phyloP scores from a whole-genome alignment of 805 yeast species.

The Candida chauliodis region DNA sequence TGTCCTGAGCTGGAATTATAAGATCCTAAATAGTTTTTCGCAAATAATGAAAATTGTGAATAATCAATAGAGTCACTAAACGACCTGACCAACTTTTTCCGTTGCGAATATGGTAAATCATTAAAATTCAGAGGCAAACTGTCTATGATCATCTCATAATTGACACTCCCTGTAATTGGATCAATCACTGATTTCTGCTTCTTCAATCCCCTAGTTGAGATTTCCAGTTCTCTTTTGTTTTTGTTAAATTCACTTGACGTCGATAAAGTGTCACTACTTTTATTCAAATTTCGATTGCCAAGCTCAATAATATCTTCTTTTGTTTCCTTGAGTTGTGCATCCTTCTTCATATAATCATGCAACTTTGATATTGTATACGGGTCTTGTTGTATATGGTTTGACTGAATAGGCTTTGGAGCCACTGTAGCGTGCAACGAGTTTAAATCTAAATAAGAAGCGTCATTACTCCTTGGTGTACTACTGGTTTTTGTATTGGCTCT shows the following conservation, averaged over 20 bases:
- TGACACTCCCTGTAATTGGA: constrained; percentile 26
- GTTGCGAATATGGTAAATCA: constrained; percentile 57
- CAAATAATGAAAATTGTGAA: constrained; percentile 40
- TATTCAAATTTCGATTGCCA: constrained; percentile 1
- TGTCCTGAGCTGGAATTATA: constrained; percentile 21
- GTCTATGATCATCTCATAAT: constrained; percentile 39
- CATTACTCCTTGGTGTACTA: constrained; percentile 29
- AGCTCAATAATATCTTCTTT: constrained; percentile 6
- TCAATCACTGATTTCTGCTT: constrained; percentile 19
- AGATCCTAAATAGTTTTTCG: constrained; percentile 28
- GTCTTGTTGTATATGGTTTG: constrained; percentile 7
- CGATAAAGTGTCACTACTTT: constrained; percentile 9
- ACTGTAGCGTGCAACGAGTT: constrained; percentile 42
- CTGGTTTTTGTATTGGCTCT: constrained; percentile 12
- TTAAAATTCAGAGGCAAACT: constrained; percentile 51
- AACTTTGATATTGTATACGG: constrained; percentile 19
- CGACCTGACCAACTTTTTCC: constrained; percentile 44
- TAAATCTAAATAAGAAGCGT: constrained; percentile 38
- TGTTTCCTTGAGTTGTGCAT: not conserved
- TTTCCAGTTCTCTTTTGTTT: constrained; percentile 5
- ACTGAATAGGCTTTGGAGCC: constrained; percentile 38
- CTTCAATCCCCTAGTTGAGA: constrained; percentile 18
- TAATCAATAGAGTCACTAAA: constrained; percentile 39
- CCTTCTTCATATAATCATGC: constrained; percentile 20
- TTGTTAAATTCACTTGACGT: constrained; percentile 3